Base-by-base conservation (phyloP, 768 basidiomycete genomes). In the Suillus decipiens region DNA sequence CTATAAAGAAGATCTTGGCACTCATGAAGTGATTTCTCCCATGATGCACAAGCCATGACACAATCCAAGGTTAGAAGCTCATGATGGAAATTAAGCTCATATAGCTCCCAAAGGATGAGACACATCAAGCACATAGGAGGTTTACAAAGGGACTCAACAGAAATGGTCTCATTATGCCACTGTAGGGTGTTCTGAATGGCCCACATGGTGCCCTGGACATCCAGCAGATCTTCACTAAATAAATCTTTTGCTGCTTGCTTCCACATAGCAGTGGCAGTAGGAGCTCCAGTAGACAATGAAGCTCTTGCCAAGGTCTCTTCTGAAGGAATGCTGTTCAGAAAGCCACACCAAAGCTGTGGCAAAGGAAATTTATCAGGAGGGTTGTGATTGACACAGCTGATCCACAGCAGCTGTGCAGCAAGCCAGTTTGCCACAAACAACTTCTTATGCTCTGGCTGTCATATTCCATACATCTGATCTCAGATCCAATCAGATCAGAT, bases 41-140 rank as follows among this genome's bases (percentile, higher is more conserved):
- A 66, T 15, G 59, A n/a, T 5, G 10, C 5, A 14, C 57, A 22
- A 3, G 66, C 67, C 12, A 62, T 42, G 42, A 47, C 45, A 2
- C 41, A 45, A 31, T 74, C 61, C 2, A 74, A 66, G 9, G 69
- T 63, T 15, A 63, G 55, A 10, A 73, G 59, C 36, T 72, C 66
- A 42, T 64, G 69, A 3, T 53, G 28, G 48, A 71, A 73, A 22
- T 66, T 67, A 11, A 68, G 63, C 37, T 73, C 65, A 6, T 34
- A 34, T 9, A 34, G 9, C 6, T 34, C 34, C 34, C n/a, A n/a
- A n/a, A n/a, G n/a, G n/a, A n/a, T n/a, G n/a, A n/a, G n/a, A n/a
- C n/a, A n/a, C n/a, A n/a, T 61, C 47, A 66, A 28, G 31, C 3
- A 37, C 28, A n/a, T 8, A 24, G 64, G 59, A 0, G 48, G 67